Base-by-base conservation (phyloP, 257 asterid species). In the Paraleonurus japonicus region DNA sequence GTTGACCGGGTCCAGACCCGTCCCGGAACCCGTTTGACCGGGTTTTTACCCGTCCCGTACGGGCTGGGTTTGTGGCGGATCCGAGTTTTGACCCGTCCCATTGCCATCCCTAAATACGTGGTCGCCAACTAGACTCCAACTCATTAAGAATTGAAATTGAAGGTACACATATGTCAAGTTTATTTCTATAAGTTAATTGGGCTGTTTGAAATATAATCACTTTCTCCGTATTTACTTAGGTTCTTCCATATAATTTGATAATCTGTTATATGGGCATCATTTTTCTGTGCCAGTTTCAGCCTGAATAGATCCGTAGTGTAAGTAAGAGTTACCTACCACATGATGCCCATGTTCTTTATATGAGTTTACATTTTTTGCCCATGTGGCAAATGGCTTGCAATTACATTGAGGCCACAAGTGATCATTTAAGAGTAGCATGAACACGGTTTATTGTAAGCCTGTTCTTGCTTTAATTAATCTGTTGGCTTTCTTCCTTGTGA, bases 131-230 rank as follows among this genome's bases (percentile, higher is more conserved):
- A n/a, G n/a, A n/a, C n/a, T n/a, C n/a, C n/a, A n/a, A n/a, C n/a
- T n/a, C n/a, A n/a, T n/a, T n/a, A n/a, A n/a, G n/a, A n/a, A n/a
- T n/a, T n/a, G n/a, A n/a, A n/a, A n/a, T n/a, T n/a, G 99, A 91
- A 94, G 99, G 99, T 94, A 77, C 39, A 9, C 39, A 48, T 6
- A 73, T 61, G 61, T 65, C 50, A 37, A 65, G 15, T 67, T 77
- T 71, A 65, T 24, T n/a, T 32, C 27, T 22, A 24, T 22, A 22
- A 65, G 28, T 13, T 1, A 61, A 64, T 72, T 66, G 39, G 16
- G 27, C 64, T 58, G 63, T 64, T 57, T 26, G 48, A 41, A 63
- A 33, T 47, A n/a, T 12, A 20, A 55, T 37, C 30, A 16, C 24
- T 13, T 30, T 35, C 66, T 65, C 64, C 54, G 7, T 70, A 11